Evolutionary conservation across 139 green algal species (phyloP).

Genomic region (Eudorina sp.): DNA sequence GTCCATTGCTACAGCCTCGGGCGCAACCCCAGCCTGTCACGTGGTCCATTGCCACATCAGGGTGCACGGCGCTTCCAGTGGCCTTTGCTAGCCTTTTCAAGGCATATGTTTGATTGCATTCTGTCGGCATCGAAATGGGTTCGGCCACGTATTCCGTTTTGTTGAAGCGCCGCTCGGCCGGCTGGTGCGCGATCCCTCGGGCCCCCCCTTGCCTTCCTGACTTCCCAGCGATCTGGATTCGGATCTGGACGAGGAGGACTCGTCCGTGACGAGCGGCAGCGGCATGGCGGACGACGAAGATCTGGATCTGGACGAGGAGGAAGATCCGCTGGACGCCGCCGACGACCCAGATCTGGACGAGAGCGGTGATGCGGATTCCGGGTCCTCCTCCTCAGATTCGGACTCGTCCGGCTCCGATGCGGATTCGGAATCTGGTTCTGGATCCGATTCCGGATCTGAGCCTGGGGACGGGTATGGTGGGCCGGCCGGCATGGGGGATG

Average conservation of each 20-base stretch:
- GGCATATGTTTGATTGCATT: slow-evolving; percentile 1
- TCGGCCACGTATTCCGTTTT: too few species aligned
- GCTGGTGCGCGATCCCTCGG: too few species aligned
- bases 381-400: too few species aligned
- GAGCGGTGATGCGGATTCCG: not conserved
- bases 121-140: too few species aligned
- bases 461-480: not conserved
- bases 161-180: too few species aligned
- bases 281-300: not conserved
- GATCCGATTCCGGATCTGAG: not conserved
- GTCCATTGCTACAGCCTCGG: too few species aligned
- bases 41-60: too few species aligned
- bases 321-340: slow-evolving; percentile 16
- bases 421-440: not conserved
- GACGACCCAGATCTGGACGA: slow-evolving; percentile 39
- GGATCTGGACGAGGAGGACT: slow-evolving; percentile 12
- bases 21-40: too few species aligned
- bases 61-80: too few species aligned
- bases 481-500: not conserved
- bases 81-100: too few species aligned
- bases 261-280: not conserved
- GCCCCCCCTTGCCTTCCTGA: not conserved
- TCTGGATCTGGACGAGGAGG: not conserved
- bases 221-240: slow-evolving; percentile 38
- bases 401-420: too few species aligned